phyloP scores from a whole-genome alignment of 148 eudicot genomes.

The Fagopyrum tataricum region DNA sequence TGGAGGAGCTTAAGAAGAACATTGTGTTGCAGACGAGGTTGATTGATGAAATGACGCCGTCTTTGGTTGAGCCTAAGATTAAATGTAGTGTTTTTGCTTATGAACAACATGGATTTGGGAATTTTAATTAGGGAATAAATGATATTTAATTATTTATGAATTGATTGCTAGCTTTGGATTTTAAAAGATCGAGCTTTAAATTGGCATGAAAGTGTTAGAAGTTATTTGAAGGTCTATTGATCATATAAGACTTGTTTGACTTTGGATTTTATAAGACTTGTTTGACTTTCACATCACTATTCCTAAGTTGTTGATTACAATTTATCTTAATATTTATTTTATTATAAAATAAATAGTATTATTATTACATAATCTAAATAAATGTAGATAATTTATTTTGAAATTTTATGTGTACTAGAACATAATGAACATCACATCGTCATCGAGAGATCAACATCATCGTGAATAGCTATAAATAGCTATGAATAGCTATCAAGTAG shows the following conservation, averaged over 20 bases:
- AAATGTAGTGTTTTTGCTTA: neutral
- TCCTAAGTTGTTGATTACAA: no score
- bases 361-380: no score
- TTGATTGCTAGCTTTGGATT: neutral
- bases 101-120: neutral
- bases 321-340: no score
- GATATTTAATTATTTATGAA: no score
- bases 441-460: no score
- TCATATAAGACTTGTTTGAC: no score
- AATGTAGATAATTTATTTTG: no score
- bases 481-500: no score
- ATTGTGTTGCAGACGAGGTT: neutral
- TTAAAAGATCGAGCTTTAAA: neutral
- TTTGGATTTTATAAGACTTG: neutral
- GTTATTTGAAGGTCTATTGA: neutral
- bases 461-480: no score
- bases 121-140: neutral
- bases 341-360: no score
- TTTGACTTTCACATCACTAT: neutral
- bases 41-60: neutral
- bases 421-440: no score
- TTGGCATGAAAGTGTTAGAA: neutral
- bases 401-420: no score
- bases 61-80: neutral
- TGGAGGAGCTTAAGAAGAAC: neutral